phyloP scores from a whole-genome alignment of 768 basidiomycete species.

The Trametes cubensis region DNA sequence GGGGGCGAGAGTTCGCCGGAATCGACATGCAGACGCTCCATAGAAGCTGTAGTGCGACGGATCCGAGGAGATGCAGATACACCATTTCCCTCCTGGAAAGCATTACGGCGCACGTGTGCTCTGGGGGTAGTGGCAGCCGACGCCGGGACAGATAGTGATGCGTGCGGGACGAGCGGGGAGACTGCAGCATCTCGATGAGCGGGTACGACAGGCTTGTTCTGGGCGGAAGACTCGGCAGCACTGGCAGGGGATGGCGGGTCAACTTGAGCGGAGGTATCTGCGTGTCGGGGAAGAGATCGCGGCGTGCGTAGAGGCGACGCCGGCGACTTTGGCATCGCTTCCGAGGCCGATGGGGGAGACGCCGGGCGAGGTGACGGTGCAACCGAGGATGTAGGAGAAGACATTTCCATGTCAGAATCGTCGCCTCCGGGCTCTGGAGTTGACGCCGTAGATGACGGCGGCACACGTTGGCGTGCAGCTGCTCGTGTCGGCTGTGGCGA shows the following conservation, averaged over 20 bases:
- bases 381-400: slow-evolving; percentile 12
- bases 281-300: no score
- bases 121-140: background rate
- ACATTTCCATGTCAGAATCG: slow-evolving; percentile 24
- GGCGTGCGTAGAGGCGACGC: background rate
- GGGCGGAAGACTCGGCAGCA: background rate
- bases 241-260: background rate
- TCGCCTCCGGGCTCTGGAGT: slow-evolving; percentile 12
- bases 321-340: background rate
- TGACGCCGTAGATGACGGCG: slow-evolving; percentile 3
- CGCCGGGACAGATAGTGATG: background rate
- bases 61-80: background rate
- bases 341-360: background rate
- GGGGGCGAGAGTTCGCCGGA: slow-evolving; percentile 20
- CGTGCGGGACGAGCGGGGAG: background rate
- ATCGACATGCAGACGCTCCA: slow-evolving; percentile 7
- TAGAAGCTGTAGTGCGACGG: background rate
- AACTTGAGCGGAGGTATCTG: background rate
- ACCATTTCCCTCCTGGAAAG: background rate
- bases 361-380: background rate
- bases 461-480: background rate
- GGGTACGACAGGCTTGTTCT: background rate
- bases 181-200: slow-evolving; percentile 5
- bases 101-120: background rate
- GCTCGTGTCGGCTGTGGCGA: slow-evolving; percentile 8